These are phyloP conservation scores for Annona squamosa DNA, from an alignment of 164 flowering plant genomes.

Conservation along the genomic window DNA sequence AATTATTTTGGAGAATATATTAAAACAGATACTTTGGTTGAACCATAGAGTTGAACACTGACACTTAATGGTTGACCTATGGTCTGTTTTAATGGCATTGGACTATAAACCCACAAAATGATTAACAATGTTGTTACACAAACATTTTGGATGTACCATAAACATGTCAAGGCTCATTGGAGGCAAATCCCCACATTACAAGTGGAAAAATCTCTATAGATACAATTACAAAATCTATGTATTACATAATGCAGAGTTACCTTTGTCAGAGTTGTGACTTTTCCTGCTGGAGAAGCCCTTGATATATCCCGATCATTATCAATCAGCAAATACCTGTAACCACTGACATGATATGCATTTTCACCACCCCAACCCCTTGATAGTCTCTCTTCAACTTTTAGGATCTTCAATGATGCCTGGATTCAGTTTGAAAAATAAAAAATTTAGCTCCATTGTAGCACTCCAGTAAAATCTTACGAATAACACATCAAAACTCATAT, in stretches of 20 bases:
- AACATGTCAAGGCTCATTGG: background rate
- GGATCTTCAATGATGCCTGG: slow-evolving; percentile 69
- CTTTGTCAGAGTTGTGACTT: slow-evolving; percentile 87
- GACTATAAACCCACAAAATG: too few species aligned
- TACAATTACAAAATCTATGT: background rate
- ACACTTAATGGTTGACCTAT: too few species aligned
- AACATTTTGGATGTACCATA: background rate
- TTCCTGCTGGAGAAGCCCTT: slow-evolving; percentile 90
- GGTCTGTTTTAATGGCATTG: too few species aligned
- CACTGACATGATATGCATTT: slow-evolving; percentile 94
- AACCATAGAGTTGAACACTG: too few species aligned
- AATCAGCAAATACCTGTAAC: slow-evolving; percentile 82
- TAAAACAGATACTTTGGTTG: too few species aligned
- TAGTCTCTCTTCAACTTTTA: slow-evolving; percentile 84
- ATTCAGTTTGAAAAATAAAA: background rate
- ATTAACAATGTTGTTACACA: too few species aligned
- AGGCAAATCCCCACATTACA: background rate
- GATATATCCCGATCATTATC: slow-evolving; percentile 71
- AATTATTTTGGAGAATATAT: too few species aligned
- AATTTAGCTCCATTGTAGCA: background rate
- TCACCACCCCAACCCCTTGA: slow-evolving; percentile 99
- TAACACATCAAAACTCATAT: background rate
- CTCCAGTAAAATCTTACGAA: background rate
- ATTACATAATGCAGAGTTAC: background rate
- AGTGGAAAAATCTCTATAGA: background rate